Evolutionary conservation across 139 green algal genomes (phyloP).

Genomic region (Chlamydomonas sphaeroides): DNA sequence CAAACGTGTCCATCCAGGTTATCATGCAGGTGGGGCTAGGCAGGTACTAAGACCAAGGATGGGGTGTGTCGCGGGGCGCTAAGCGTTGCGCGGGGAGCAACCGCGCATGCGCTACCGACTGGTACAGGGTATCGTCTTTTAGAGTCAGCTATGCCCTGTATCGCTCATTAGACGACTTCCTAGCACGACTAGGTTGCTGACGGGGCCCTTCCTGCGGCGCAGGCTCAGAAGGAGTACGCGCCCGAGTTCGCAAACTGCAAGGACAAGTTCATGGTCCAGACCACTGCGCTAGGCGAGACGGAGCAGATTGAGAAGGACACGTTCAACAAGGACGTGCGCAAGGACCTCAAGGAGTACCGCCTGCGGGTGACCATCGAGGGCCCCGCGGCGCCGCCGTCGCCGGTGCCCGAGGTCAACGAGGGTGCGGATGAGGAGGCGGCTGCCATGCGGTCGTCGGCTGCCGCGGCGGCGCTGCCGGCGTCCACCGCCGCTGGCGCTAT

Average conservation of each 20-base stretch:
- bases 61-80: no score
- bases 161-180: no score
- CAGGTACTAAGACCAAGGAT: no score
- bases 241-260: slow-evolving; percentile 67
- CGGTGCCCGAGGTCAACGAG: slow-evolving; percentile 60
- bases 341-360: slow-evolving; percentile 53
- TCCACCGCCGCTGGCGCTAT: not conserved
- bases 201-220: not conserved
- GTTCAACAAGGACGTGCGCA: slow-evolving; percentile 47
- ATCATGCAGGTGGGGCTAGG: slow-evolving; percentile 54
- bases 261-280: slow-evolving; percentile 77
- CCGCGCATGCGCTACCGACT: no score
- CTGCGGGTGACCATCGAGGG: slow-evolving; percentile 65
- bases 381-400: slow-evolving; percentile 63
- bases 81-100: no score
- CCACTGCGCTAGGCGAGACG: slow-evolving; percentile 44
- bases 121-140: no score
- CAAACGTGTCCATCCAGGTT: slow-evolving; percentile 61
- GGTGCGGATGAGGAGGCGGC: slow-evolving; percentile 17
- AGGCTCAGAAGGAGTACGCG: slow-evolving; percentile 71
- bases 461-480: not conserved
- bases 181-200: not conserved
- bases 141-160: no score
- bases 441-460: not conserved
- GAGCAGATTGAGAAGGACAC: slow-evolving; percentile 59